Base-by-base conservation (phyloP, 768 basidiomycete species). In the Suillus luteus region DNA sequence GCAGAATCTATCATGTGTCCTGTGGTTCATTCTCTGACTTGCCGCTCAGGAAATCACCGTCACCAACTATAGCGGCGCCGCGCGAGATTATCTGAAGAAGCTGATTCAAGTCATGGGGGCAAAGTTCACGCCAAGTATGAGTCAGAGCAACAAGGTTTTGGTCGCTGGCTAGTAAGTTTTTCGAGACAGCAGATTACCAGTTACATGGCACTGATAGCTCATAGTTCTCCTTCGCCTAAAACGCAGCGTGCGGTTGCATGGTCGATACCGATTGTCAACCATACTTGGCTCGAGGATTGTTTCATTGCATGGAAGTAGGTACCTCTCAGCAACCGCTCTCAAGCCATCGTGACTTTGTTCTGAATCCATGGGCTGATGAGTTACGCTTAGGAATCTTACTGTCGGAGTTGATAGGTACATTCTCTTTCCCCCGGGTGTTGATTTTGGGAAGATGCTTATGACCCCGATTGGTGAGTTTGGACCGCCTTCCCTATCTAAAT, bases 231-330 rank as follows among this genome's bases (percentile, higher is more conserved):
- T 5, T 76, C 75, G 7, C 74, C 74, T 1, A 97, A 97, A 76
- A 87, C 90, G 0, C 76, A 77, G 8, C 91, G 91, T 69, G 93
- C 94, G 0, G 78, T 81, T 9, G 78, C 85, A 0, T 96, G 95
- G 95, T 85, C 85, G 0, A 90, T 96, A 65, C 89, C 93, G 0
- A 81, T 95, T 63, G 90, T 96, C 12, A 96, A 95, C 68, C 95
- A 98, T 68, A 82, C 83, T 0, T 97, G 94, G 93, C 81, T 97
- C 3, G 95, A 97, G 71, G 93, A 95, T 65, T 96, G 93, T 72
- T 91, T 95, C 70, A 76, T 86, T 24, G 82, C 86, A 59, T 97
- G 95, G 95, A 83, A 83, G 55, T 72, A 48, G 51, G 65, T 57
- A 33, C 52, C 12, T 14, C 5, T 57, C 14, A 22, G 10, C 22